Evolutionary conservation across 257 asterid genomes (phyloP), one percentile per base, ranked within the genome.

Genomic region (Datura wrightii): DNA sequence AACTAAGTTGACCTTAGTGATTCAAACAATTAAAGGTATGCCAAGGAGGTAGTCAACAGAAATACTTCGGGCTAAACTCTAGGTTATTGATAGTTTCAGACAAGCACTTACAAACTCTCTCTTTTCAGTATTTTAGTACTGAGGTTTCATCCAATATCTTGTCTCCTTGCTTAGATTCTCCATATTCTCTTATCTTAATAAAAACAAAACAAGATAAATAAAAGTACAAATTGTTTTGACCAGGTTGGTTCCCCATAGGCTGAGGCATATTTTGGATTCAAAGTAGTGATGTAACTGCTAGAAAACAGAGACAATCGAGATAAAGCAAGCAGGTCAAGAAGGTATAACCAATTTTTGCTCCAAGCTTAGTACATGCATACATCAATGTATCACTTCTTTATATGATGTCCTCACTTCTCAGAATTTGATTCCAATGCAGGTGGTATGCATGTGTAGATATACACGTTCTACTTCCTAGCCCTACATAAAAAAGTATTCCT

Each of bases 241-340:
- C 37, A 70, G 55, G 36, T 70, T 70, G 79, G 79, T 70, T 70
- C 79, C 53, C 34, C 37, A 70, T 18, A 70, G 42, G 55, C 36
- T 18, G 79, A 70, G 79, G 54, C 79, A 70, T 42, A 70, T 18
- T 13, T 8, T 18, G 79, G 36, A 41, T 42, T 70, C 79, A 16
- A 18, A 70, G 37, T 70, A 8, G 55, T 42, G 55, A 71, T n/a
- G 42, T 5, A 44, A 44, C 48, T 24, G 55, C 56, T 71, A n/a
- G 18, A 42, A n/a, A 71, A 44, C 37, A 44, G n/a, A 16, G 37
- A 69, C 79, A 70, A 9, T 9, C 18, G 79, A 41, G 54, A 70
- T 70, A 16, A 46, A 70, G 54, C 54, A 70, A 70, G 79, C 79
- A 70, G 54, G 54, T 70, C 42, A 70, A 70, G 16, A 70, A 70